Base-by-base conservation (phyloP, 768 basidiomycete genomes). In the Pholiota molesta region DNA sequence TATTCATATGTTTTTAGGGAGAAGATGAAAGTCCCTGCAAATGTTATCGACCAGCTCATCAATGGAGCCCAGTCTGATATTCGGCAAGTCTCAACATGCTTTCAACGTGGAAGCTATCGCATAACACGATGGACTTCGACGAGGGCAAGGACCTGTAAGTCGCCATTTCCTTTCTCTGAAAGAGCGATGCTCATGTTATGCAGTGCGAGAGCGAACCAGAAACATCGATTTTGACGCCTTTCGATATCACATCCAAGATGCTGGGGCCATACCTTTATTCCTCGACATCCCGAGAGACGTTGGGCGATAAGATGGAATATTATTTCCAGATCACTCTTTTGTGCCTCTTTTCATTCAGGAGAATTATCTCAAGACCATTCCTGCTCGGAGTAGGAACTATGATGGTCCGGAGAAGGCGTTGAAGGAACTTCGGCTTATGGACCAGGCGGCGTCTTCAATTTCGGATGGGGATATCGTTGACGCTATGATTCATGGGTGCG, bases 281-380 rank as follows among this genome's bases (percentile, higher is more conserved):
- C 2, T 70, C 81, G 37, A 97, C 92, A 0, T 84, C 89, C 28
- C 85, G 91, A 55, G 88, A 94, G 72, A 88, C 92, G 0, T 79
- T 99, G 2, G 86, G 84, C 31, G 94, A 98, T 65, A 98, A 98
- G 78, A 92, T 97, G 80, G 97, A 98, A 57, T 73, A 93, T 62
- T 99, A 99, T 75, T 99, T 98, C 77, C 95, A 97, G 97, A 99
- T 69, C 92, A 94, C 71, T 87, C 91, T 1, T 95, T 98, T 67
- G 85, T 99, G 52, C 97, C 97, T 0, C 75, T 99, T 33, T 99
- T 99, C 74, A 91, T 99, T 51, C 95, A 94, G 94, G 97, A 99
- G 76, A 99, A 99, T 72, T 99, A 99, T 73, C 74, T 95, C 58
- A 97, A 94, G 74, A 88, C 90, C 2, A 81, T 87, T 29, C 95